These are phyloP conservation scores for Naganishia vaughanmartiniae DNA, from an alignment of 768 basidiomycete species.

Conservation along the genomic window DNA sequence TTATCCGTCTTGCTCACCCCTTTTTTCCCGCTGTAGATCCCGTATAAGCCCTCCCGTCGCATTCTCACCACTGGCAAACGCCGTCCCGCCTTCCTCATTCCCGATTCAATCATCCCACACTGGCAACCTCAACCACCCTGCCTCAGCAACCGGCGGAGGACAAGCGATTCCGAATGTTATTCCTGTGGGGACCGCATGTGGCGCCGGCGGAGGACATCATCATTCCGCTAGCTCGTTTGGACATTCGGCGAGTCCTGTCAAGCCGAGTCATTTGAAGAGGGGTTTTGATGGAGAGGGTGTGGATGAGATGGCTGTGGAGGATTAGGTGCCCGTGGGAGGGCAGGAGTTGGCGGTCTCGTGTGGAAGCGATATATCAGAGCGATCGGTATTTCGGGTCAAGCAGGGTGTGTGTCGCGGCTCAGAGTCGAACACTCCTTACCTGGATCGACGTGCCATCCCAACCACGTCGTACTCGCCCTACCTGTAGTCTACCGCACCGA, in stretches of 20 bases:
- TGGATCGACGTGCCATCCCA: too few species aligned
- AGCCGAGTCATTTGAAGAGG: conserved; percentile 27
- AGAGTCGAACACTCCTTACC: too few species aligned
- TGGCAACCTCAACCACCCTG: conserved; percentile 5
- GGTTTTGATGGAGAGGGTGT: conserved; percentile 6
- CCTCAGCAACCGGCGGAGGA: background rate
- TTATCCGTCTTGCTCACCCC: background rate
- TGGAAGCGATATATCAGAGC: background rate
- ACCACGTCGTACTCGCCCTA: too few species aligned
- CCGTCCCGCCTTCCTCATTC: conserved; percentile 34
- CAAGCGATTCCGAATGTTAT: conserved; percentile 6
- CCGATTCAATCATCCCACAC: conserved; percentile 29
- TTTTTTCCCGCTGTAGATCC: background rate
- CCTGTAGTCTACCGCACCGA: too few species aligned
- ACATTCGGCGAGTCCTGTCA: conserved; percentile 25
- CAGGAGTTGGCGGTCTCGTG: background rate
- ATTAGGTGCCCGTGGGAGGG: conserved; percentile 6
- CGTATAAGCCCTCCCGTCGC: conserved; percentile 23
- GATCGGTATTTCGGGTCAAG: background rate
- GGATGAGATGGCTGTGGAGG: conserved; percentile 27
- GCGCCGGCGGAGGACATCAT: conserved; percentile 8
- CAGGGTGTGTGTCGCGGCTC: too few species aligned
- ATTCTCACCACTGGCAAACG: conserved; percentile 26
- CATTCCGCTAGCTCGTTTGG: conserved; percentile 4
- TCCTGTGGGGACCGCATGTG: background rate